phyloP scores from a whole-genome alignment of 2,329 filamentous ascomycete species.

The Byssochlamys sp. region DNA sequence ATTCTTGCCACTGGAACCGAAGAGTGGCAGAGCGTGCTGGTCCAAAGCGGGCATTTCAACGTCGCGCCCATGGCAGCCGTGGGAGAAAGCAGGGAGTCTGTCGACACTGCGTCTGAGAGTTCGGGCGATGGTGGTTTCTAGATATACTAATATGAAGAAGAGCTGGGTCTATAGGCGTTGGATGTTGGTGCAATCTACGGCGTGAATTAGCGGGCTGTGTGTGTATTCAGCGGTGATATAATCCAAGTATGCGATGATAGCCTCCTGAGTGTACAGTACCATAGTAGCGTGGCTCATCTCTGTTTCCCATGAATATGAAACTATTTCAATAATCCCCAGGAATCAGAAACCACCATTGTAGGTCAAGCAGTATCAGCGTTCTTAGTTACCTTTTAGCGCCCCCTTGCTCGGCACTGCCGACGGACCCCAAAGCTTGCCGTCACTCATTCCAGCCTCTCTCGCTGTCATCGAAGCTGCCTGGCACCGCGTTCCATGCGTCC shows the following conservation, averaged over 20 bases:
- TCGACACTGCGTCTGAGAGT: slow-evolving; percentile 9
- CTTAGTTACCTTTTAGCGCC: neutral
- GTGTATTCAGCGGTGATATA: neutral
- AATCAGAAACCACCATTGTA: neutral
- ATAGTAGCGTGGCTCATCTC: too few relatives aligned
- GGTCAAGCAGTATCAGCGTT: neutral
- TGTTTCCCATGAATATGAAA: neutral
- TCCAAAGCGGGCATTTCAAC: slow-evolving; percentile 23
- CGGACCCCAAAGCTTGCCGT: neutral
- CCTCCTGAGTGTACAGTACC: neutral
- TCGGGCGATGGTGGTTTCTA: slow-evolving; percentile 7
- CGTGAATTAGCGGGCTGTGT: neutral
- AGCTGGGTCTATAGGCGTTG: neutral
- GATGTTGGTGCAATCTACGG: neutral
- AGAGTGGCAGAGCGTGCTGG: slow-evolving; percentile 32
- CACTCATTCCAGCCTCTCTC: neutral
- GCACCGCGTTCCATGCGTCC: neutral
- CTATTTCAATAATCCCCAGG: neutral
- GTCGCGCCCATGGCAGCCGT: slow-evolving; percentile 9
- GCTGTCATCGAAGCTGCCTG: neutral
- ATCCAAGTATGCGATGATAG: neutral
- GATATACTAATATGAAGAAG: neutral
- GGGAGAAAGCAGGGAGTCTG: slow-evolving; percentile 9
- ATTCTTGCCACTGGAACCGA: slow-evolving; percentile 56
- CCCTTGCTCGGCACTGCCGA: neutral